Percentiles rank a stretch among this genome's conserved stretches.
These are phyloP conservation scores for Ceratobasidium sp. DNA, from an alignment of 1,284 basidiomycete genomes.

Conservation along the genomic window DNA sequence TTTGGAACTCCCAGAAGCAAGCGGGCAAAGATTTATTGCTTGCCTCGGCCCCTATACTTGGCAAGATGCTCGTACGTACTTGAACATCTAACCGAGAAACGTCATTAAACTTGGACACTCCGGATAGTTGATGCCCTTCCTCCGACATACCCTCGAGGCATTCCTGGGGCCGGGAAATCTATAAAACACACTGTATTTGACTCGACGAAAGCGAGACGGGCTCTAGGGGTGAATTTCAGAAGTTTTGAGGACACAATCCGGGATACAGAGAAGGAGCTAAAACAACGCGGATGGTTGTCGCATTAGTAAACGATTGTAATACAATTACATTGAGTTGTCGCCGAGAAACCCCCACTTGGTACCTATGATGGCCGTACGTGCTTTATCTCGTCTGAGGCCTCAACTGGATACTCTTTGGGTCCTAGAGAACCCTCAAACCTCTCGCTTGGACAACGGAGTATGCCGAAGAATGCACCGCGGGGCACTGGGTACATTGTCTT, in stretches of 20 bases:
- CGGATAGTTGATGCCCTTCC: conserved; percentile 28
- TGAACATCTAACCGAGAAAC: background rate
- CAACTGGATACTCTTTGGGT: too few species aligned
- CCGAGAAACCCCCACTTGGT: too few species aligned
- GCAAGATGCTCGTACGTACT: conserved; percentile 36
- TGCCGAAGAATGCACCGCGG: too few species aligned
- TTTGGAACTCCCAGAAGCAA: conserved; percentile 67
- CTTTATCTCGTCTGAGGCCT: too few species aligned
- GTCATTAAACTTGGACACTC: background rate
- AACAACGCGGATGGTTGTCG: conserved; percentile 60
- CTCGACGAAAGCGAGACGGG: conserved; percentile 59
- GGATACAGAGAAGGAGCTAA: conserved; percentile 62
- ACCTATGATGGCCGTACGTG: too few species aligned
- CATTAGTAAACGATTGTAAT: background rate
- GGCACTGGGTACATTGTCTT: too few species aligned
- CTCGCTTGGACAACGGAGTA: too few species aligned
- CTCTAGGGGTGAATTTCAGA: conserved; percentile 64
- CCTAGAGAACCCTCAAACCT: too few species aligned
- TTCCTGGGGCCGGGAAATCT: conserved; percentile 58
- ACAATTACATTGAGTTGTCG: background rate
- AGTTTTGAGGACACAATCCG: conserved; percentile 60
- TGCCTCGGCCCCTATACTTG: conserved; percentile 55
- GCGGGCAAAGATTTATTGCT: conserved; percentile 71
- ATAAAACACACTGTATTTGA: conserved; percentile 56
- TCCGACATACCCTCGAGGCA: conserved; percentile 52